These are phyloP conservation scores for Ceratobasidium theobromae DNA, from an alignment of 1,284 basidiomycete species.

Conservation along the genomic window DNA sequence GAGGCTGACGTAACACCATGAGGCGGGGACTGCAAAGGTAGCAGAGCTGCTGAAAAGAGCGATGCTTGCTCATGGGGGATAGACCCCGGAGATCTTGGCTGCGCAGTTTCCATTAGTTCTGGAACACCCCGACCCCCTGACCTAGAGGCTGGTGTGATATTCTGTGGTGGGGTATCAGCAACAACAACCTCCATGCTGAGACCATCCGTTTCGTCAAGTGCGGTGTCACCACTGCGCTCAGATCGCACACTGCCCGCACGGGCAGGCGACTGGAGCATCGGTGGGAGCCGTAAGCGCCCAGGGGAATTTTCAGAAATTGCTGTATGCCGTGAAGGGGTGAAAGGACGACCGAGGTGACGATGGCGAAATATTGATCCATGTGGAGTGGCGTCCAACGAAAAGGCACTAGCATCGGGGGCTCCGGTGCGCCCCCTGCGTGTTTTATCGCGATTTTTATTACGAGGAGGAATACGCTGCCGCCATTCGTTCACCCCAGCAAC, in stretches of 20 bases:
- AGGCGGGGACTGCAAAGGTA: constrained; percentile 10
- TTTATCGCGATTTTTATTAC: constrained; percentile 10
- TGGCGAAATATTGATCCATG: constrained; percentile 21
- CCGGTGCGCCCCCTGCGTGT: background rate
- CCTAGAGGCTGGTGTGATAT: background rate
- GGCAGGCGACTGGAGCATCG: constrained; percentile 29
- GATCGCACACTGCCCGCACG: constrained; percentile 18
- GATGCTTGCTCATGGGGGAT: background rate
- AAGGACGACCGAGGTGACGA: background rate
- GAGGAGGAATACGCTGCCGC: constrained; percentile 27
- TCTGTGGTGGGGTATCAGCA: constrained; percentile 23
- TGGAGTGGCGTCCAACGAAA: background rate
- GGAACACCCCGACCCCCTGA: constrained; percentile 1
- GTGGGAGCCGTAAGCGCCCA: constrained; percentile 29
- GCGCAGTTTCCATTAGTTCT: background rate
- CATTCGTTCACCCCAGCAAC: constrained; percentile 28
- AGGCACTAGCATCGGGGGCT: background rate
- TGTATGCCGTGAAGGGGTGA: constrained; percentile 22
- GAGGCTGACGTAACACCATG: constrained; percentile 20
- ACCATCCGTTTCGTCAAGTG: constrained; percentile 29
- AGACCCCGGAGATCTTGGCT: constrained; percentile 14
- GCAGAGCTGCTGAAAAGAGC: background rate
- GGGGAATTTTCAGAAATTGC: constrained; percentile 17
- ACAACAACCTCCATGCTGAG: constrained; percentile 31
- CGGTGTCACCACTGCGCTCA: constrained; percentile 29